Percentiles rank a stretch among this genome's conserved stretches.
Conservation (phyloP, 306 rosid species). For the Myrica gale region DNA sequence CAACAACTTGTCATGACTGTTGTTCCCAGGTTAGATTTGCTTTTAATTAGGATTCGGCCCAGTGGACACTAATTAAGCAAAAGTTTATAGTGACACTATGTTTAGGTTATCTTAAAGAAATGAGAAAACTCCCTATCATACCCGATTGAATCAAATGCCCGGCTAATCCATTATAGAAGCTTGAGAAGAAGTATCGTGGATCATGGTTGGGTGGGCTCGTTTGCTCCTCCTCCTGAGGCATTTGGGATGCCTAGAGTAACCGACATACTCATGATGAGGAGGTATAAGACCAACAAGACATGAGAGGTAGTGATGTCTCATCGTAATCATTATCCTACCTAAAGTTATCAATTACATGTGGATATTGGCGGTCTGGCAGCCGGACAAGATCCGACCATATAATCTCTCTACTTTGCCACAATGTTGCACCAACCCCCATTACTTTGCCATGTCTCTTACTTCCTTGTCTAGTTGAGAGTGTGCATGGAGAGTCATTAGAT, state of each 20-base stretch:
- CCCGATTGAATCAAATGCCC: no score
- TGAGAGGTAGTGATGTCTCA: conserved; percentile 30
- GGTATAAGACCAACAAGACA: conserved; percentile 15
- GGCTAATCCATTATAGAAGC: no score
- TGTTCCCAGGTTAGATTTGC: no score
- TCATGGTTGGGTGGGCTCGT: neutral
- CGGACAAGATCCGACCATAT: conserved; percentile 19
- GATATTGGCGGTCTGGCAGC: neutral
- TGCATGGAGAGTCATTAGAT: neutral
- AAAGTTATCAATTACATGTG: neutral
- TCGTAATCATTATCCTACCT: neutral
- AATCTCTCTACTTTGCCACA: neutral
- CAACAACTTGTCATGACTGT: no score
- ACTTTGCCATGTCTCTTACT: conserved; percentile 18
- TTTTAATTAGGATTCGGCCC: no score
- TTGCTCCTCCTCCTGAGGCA: neutral
- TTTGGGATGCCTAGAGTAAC: neutral
- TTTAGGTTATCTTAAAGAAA: no score
- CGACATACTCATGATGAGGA: conserved; percentile 16
- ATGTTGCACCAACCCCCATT: conserved; percentile 9
- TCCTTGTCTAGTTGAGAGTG: conserved; percentile 21
- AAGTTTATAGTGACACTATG: no score
- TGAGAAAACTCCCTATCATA: no score
- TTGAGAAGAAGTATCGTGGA: no score
- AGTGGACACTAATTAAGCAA: no score